Evolutionary conservation across 2,329 filamentous ascomycete species (phyloP).

Genomic region (Scytalidium sp.): DNA sequence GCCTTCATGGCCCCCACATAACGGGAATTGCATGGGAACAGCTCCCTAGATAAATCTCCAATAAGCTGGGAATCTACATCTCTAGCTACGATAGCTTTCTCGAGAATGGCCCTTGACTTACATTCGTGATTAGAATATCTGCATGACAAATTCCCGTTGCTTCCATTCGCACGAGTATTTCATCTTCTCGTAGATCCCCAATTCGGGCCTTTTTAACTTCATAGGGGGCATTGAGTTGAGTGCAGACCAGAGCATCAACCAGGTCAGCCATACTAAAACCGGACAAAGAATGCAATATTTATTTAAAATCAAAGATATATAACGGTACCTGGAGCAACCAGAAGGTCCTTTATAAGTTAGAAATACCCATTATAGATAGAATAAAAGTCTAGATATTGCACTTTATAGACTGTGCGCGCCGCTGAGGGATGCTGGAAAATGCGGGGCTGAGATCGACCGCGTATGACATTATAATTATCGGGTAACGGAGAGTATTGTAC

Average conservation of each 20-base stretch:
- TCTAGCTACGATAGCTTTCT: neutral
- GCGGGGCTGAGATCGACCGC: too few species aligned
- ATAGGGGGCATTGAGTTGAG: neutral
- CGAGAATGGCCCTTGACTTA: neutral
- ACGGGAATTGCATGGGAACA: neutral
- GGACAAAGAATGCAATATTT: too few species aligned
- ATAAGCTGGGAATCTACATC: neutral
- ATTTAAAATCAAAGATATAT: too few species aligned
- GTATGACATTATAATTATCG: too few species aligned
- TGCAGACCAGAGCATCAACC: neutral
- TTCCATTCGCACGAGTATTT: conserved; percentile 33
- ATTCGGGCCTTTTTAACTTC: neutral
- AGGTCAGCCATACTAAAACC: neutral
- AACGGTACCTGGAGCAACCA: too few species aligned
- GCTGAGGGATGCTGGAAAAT: too few species aligned
- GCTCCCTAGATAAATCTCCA: neutral
- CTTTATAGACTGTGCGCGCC: too few species aligned
- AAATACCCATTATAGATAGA: too few species aligned
- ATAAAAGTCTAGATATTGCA: too few species aligned
- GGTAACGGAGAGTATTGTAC: too few species aligned
- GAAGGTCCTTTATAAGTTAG: too few species aligned
- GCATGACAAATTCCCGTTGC: conserved; percentile 31
- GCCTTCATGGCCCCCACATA: conserved; percentile 19
- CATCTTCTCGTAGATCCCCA: conserved; percentile 17
- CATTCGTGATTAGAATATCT: conserved; percentile 5